Evolutionary conservation across 805 yeast genomes (phyloP).

Genomic region (Allodekkera sacchari): DNA sequence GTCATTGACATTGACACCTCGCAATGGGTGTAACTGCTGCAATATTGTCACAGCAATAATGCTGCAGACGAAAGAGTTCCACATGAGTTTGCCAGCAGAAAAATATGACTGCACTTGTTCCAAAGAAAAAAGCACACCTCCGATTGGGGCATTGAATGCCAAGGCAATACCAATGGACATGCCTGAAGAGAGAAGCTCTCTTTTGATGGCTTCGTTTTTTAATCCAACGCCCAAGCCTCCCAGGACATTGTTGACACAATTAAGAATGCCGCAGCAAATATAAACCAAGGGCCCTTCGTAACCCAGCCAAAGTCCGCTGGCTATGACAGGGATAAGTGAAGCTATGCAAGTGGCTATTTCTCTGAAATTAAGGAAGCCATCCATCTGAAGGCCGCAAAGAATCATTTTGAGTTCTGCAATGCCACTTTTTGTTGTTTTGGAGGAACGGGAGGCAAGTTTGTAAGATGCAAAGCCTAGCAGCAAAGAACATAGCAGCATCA

Average conservation of each 20-base stretch:
- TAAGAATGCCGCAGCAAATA: constrained; percentile 55
- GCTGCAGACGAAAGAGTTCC: constrained; percentile 79
- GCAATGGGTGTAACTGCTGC: constrained; percentile 41
- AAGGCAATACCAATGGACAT: constrained; percentile 79
- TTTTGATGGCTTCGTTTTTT: constrained; percentile 46
- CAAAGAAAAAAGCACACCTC: constrained; percentile 73
- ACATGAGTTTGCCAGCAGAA: constrained; percentile 56
- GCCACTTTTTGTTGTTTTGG: constrained; percentile 47
- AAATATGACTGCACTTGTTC: constrained; percentile 62
- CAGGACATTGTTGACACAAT: constrained; percentile 20
- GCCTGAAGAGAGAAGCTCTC: constrained; percentile 67
- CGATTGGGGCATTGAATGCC: constrained; percentile 82
- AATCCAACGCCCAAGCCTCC: constrained; percentile 6
- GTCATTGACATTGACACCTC: constrained; percentile 28
- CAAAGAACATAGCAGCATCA: constrained; percentile 31
- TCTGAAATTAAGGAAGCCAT: constrained; percentile 40
- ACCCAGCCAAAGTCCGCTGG: constrained; percentile 78
- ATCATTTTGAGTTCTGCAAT: constrained; percentile 67
- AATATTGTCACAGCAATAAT: constrained; percentile 61
- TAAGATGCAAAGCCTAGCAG: constrained; percentile 33
- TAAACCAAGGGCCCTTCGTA: constrained; percentile 85
- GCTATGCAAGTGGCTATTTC: constrained; percentile 48
- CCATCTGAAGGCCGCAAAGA: constrained; percentile 54
- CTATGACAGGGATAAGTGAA: constrained; percentile 57
- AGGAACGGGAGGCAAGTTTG: constrained; percentile 22